Evolutionary conservation across 2,329 filamentous ascomycete species (phyloP).

Genomic region (Celoporthe dispersa): DNA sequence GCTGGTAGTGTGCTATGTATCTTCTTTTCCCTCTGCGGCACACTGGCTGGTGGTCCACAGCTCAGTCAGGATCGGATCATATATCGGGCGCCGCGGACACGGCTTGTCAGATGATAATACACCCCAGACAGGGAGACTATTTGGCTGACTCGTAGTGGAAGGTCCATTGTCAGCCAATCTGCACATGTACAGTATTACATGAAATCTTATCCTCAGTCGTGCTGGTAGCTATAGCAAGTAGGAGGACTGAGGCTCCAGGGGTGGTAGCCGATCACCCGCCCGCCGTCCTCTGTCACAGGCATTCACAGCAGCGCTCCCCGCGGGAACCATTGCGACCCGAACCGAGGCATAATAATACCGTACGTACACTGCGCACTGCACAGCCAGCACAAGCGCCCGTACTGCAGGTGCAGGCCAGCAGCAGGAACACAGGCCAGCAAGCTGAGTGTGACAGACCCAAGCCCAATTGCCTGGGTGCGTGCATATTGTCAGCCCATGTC

Average conservation of each 20-base stretch:
- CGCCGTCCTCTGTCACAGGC: neutral
- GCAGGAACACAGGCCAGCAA: neutral
- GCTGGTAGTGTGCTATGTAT: too few species aligned
- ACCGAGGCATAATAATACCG: neutral
- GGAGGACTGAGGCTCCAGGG: neutral
- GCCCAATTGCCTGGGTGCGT: neutral
- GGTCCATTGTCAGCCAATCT: neutral
- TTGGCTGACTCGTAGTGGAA: neutral
- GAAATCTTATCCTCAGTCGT: neutral
- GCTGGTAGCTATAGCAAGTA: neutral
- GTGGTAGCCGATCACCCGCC: neutral
- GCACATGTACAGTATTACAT: conserved; percentile 2
- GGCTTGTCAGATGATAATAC: neutral
- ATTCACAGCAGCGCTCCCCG: conserved; percentile 2
- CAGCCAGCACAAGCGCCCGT: neutral
- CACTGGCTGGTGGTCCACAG: neutral
- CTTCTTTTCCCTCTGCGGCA: too few species aligned
- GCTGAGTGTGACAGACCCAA: neutral
- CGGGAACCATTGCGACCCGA: neutral
- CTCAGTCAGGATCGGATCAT: neutral
- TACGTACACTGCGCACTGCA: neutral
- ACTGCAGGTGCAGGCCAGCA: neutral
- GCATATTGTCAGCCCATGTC: conserved; percentile 5
- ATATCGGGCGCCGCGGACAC: conserved; percentile 9
- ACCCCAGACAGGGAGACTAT: neutral